These are phyloP conservation scores for Gossypium lobatum DNA, from an alignment of 441 rosid genomes.

Conservation along the genomic window DNA sequence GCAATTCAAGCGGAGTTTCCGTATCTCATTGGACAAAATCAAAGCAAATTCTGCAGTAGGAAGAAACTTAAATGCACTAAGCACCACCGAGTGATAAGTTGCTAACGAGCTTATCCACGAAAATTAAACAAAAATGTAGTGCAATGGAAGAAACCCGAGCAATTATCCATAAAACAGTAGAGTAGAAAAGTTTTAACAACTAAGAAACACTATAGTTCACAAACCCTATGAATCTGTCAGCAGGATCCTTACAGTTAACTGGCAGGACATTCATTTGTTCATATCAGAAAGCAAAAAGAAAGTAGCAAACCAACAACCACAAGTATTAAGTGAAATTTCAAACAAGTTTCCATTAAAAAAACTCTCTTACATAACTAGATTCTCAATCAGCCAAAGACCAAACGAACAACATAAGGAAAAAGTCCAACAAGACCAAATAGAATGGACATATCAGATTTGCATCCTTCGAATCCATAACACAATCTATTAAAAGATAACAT, in stretches of 20 bases:
- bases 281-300: background rate
- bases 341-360: background rate
- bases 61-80: background rate
- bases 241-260: background rate
- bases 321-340: background rate
- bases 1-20: background rate
- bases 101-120: background rate
- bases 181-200: background rate
- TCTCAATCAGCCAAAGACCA: background rate
- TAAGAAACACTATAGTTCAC: background rate
- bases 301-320: conserved; percentile 1
- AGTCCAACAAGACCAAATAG: background rate
- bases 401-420: background rate
- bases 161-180: background rate
- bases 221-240: background rate
- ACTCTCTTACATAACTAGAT: too few species aligned
- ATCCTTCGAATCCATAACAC: background rate
- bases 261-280: background rate
- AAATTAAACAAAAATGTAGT: background rate
- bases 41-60: background rate
- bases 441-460: background rate
- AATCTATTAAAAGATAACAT: background rate
- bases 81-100: background rate
- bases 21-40: background rate
- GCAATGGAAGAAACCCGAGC: background rate